Evolutionary conservation across 1,284 basidiomycete genomes (phyloP), one percentile per base, ranked within the genome.

Genomic region (Fomitopsis schrenkii): DNA sequence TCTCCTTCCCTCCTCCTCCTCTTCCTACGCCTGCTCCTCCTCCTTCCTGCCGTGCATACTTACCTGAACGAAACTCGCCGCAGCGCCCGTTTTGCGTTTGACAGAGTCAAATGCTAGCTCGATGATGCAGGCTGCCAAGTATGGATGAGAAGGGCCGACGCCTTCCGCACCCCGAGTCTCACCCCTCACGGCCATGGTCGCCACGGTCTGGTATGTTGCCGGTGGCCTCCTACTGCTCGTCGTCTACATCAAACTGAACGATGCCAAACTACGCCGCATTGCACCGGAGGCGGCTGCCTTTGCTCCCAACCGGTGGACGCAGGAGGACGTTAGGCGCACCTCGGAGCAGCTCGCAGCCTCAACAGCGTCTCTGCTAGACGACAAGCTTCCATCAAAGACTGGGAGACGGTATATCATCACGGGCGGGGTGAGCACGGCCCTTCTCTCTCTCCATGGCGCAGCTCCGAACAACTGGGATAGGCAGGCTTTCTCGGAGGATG

Each of bases 401-500:
- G 83, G 82, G 12, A 74, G 85, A 59, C 75, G 81, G 53, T 86
- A 86, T 65, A 82, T 86, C 57, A 75, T 86, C 2, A 71, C 82
- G 50, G 83, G 84, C 50, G 83, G 84, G 63, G 83, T 85, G 68
- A 64, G 77, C 64, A 26, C 35, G 26, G 33, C 8, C 55, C 30
- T 35, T 19, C 9, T 56, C 40, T n/a, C 35, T 26, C 50, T 35
- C 30, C 44, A 26, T n/a, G 36, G 14, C 14, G 41, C 19, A 2
- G 26, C 41, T 57, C 48, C 35, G 14, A 44, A 42, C 30, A n/a
- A 30, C 22, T n/a, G 52, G 33, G 14, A 19, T 62, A 90, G 86
- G 83, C 84, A 2, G 89, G 89, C 0, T 90, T 90, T 62, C 70
- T 91, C 6, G 90, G 90, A 10, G 87, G 87, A 14, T 92, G 90